These are phyloP conservation scores for Camelina laxa DNA, from an alignment of 345 rosid genomes.

Conservation along the genomic window DNA sequence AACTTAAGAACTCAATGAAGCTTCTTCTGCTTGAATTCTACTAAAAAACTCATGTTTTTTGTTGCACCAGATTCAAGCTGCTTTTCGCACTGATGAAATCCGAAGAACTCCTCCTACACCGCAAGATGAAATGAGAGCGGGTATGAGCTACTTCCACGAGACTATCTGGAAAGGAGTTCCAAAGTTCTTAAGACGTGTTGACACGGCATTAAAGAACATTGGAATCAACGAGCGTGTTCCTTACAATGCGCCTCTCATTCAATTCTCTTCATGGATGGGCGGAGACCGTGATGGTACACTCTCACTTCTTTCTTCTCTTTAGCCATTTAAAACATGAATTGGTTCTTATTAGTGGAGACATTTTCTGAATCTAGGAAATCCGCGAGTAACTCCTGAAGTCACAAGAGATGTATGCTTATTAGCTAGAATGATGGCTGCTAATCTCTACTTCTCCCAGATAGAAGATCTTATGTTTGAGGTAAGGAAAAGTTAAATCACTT, in stretches of 20 bases:
- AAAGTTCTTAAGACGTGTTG: conserved; percentile 93
- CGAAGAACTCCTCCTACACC: conserved; percentile 97
- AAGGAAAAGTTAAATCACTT: neutral
- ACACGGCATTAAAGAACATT: conserved; percentile 91
- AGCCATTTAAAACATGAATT: conserved; percentile 4
- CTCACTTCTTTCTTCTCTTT: conserved; percentile 12
- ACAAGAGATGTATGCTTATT: conserved; percentile 96
- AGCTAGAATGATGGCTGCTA: conserved; percentile 99
- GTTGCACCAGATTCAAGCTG: conserved; percentile 90
- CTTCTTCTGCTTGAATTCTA: neutral
- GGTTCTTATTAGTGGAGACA: neutral
- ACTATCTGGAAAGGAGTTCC: conserved; percentile 99
- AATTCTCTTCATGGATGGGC: conserved; percentile 99
- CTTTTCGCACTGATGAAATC: conserved; percentile 96
- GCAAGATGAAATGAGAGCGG: conserved; percentile 99
- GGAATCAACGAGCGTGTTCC: conserved; percentile 95
- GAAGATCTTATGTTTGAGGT: conserved; percentile 99
- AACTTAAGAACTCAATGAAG: neutral
- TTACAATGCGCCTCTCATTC: conserved; percentile 96
- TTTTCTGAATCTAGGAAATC: conserved; percentile 66
- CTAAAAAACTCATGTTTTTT: conserved; percentile 18
- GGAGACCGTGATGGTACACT: conserved; percentile 93
- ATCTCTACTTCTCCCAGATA: conserved; percentile 92
- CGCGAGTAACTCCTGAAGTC: conserved; percentile 98
- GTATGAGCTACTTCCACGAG: conserved; percentile 99